Evolutionary conservation across 805 yeast genomes (phyloP).

Genomic region (Saturnispora galanensis): DNA sequence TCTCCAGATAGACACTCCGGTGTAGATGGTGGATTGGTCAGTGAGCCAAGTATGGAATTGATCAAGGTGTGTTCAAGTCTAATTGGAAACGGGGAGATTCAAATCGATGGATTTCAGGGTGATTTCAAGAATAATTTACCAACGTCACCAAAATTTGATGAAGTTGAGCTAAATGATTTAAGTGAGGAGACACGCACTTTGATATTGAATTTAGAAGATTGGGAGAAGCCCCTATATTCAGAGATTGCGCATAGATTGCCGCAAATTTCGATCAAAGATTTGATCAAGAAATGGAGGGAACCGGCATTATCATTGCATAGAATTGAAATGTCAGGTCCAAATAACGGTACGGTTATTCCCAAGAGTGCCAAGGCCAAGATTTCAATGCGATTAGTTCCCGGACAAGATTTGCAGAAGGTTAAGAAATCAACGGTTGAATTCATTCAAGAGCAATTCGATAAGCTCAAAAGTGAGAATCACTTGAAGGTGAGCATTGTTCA

Average conservation of each 20-base stretch:
- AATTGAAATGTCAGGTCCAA: slow-evolving; percentile 81
- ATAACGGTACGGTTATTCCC: slow-evolving; percentile 84
- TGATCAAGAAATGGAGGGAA: slow-evolving; percentile 76
- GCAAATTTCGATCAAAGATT: slow-evolving; percentile 31
- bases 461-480: slow-evolving; percentile 50
- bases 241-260: slow-evolving; percentile 40
- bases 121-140: neutral
- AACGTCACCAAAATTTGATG: neutral
- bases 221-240: slow-evolving; percentile 53
- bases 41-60: slow-evolving; percentile 85
- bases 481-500: slow-evolving; percentile 54
- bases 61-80: slow-evolving; percentile 61
- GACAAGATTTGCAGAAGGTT: slow-evolving; percentile 57
- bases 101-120: slow-evolving; percentile 43
- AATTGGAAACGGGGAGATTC: slow-evolving; percentile 45
- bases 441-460: slow-evolving; percentile 38
- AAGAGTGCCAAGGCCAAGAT: slow-evolving; percentile 64
- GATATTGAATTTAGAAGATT: slow-evolving; percentile 22
- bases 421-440: slow-evolving; percentile 40
- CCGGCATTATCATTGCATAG: slow-evolving; percentile 87
- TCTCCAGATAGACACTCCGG: slow-evolving; percentile 92
- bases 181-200: neutral
- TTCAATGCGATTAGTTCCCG: slow-evolving; percentile 84
- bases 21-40: slow-evolving; percentile 84
- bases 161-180: slow-evolving; percentile 3